These are phyloP conservation scores for Clitopilus passeckerianus DNA, from an alignment of 768 basidiomycete species.

Conservation along the genomic window DNA sequence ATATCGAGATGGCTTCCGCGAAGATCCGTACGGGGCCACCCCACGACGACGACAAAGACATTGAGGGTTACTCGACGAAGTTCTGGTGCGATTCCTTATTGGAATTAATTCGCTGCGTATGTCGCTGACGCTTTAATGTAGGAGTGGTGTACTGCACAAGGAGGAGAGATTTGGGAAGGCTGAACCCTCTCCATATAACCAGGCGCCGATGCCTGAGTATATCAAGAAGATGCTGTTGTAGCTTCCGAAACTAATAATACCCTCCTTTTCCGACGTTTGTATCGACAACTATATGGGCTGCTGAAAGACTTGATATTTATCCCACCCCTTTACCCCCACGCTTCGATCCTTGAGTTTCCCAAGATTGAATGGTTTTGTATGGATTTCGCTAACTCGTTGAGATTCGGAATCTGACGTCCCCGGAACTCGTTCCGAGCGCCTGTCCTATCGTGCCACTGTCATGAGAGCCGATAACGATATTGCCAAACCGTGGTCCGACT, in stretches of 20 bases:
- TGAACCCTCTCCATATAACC: neutral
- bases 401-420: neutral
- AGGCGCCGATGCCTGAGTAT: neutral
- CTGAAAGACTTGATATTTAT: too few relatives aligned
- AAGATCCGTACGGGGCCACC: neutral
- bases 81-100: neutral
- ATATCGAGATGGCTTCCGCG: neutral
- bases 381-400: neutral
- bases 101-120: neutral
- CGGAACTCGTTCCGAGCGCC: neutral
- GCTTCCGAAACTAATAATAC: neutral
- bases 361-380: too few relatives aligned
- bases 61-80: neutral
- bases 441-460: neutral
- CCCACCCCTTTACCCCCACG: too few relatives aligned
- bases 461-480: neutral
- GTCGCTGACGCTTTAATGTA: neutral
- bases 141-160: neutral
- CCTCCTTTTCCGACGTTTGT: too few relatives aligned
- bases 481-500: neutral
- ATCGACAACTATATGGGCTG: too few relatives aligned
- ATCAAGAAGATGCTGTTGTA: neutral
- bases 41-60: neutral
- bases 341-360: too few relatives aligned
- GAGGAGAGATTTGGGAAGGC: neutral